Evolutionary conservation across 228 moss, liverwort and hornwort genomes (phyloP).

Genomic region (Sphagnum fallax): DNA sequence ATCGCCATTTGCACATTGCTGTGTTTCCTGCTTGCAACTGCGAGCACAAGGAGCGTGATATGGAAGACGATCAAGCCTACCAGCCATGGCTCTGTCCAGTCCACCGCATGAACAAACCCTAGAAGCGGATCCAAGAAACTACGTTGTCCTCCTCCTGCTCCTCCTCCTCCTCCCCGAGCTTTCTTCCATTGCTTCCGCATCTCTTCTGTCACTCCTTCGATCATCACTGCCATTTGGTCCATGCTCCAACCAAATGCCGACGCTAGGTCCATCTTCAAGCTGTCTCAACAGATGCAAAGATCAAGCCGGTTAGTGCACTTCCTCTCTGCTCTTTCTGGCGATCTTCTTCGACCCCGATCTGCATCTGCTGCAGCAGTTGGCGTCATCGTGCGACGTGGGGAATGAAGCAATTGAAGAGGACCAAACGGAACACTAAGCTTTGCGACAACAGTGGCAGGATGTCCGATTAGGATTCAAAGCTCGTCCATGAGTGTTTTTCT

Average conservation of each 20-base stretch:
- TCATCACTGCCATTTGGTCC: constrained; percentile 46
- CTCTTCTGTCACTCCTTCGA: constrained; percentile 52
- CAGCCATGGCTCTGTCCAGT: constrained; percentile 92
- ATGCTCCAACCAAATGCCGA: constrained; percentile 41
- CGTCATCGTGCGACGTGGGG: too few species aligned
- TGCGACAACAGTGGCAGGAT: too few species aligned
- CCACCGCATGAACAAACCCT: constrained; percentile 66
- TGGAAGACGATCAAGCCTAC: constrained; percentile 58
- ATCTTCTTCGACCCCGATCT: too few species aligned
- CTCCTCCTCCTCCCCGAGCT: constrained; percentile 16
- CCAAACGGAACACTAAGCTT: too few species aligned
- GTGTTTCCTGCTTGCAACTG: constrained; percentile 43
- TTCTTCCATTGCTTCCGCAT: constrained; percentile 51
- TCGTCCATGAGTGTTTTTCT: too few species aligned
- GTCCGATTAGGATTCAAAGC: too few species aligned
- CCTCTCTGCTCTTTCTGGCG: too few species aligned
- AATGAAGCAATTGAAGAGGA: too few species aligned
- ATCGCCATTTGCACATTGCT: constrained; percentile 51
- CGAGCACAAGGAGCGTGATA: constrained; percentile 28
- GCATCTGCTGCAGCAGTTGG: too few species aligned
- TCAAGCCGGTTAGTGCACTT: too few species aligned
- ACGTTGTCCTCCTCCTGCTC: constrained; percentile 15
- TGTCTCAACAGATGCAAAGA: too few species aligned
- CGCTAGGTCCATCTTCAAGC: constrained; percentile 38
- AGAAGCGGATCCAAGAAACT: constrained; percentile 57